Conservation (phyloP, 768 basidiomycete genomes). For the Termitomyces sp. region DNA sequence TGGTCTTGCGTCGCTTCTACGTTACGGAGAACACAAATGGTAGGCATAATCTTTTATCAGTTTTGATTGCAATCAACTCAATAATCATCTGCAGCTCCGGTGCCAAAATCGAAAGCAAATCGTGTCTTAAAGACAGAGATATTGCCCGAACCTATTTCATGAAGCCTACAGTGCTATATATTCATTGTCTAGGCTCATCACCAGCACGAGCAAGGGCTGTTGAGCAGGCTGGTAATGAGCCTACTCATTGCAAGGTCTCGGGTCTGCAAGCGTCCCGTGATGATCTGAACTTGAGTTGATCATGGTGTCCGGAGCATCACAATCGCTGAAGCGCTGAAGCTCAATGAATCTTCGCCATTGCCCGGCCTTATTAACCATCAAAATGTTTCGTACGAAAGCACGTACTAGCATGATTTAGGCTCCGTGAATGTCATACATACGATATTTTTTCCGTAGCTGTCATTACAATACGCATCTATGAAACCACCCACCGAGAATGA, state of each 20-base stretch:
- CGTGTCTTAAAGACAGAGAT: conserved; percentile 86
- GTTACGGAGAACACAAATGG: conserved; percentile 93
- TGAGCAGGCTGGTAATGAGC: too few relatives aligned
- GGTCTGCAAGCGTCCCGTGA: too few relatives aligned
- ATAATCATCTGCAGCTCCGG: conserved; percentile 58
- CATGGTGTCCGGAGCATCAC: too few relatives aligned
- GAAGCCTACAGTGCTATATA: too few relatives aligned
- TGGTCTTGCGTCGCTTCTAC: conserved; percentile 84
- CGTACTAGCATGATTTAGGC: background rate
- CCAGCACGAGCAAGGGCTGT: too few relatives aligned
- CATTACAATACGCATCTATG: background rate
- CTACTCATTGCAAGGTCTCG: too few relatives aligned
- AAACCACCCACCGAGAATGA: conserved; percentile 3
- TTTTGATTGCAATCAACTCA: background rate
- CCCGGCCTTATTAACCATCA: background rate
- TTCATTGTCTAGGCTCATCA: too few relatives aligned
- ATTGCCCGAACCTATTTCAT: conserved; percentile 17
- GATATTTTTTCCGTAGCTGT: background rate
- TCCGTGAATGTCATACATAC: background rate
- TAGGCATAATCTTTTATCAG: conserved; percentile 23
- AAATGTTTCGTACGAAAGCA: background rate
- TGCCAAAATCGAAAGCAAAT: conserved; percentile 83
- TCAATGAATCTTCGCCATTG: background rate
- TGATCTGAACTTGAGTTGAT: too few relatives aligned
- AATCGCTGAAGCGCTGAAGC: too few relatives aligned